Percentiles rank a stretch among this genome's conserved stretches.
These are phyloP conservation scores for Knufia fluminis DNA, from an alignment of 2,329 filamentous ascomycete species.

Conservation along the genomic window DNA sequence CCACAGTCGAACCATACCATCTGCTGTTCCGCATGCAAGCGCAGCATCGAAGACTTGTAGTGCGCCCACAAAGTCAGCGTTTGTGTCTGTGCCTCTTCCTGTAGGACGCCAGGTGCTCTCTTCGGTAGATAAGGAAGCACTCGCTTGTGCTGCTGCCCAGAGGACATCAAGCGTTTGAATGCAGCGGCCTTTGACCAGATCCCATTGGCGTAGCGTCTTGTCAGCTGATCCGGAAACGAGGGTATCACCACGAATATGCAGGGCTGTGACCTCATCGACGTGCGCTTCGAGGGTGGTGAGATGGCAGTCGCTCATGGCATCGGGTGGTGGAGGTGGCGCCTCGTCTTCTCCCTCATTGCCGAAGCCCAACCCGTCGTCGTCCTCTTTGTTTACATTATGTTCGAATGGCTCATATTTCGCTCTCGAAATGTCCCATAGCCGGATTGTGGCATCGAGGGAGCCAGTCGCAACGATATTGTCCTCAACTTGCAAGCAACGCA, in stretches of 20 bases:
- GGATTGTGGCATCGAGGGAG: slow-evolving; percentile 87
- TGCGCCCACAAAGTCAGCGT: slow-evolving; percentile 87
- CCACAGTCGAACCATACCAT: slow-evolving; percentile 95
- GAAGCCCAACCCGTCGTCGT: slow-evolving; percentile 58
- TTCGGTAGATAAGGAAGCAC: slow-evolving; percentile 37
- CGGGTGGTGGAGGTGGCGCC: slow-evolving; percentile 57
- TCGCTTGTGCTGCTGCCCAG: slow-evolving; percentile 91
- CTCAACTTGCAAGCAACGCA: slow-evolving; percentile 83
- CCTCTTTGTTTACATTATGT: slow-evolving; percentile 41
- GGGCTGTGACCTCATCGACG: slow-evolving; percentile 85
- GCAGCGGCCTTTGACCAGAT: slow-evolving; percentile 91
- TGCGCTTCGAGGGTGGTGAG: slow-evolving; percentile 85
- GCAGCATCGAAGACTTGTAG: slow-evolving; percentile 94
- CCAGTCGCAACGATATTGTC: slow-evolving; percentile 93
- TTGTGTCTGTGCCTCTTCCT: slow-evolving; percentile 52
- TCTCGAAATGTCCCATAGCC: slow-evolving; percentile 87
- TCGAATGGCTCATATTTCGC: slow-evolving; percentile 70
- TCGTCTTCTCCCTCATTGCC: slow-evolving; percentile 61
- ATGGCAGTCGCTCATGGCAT: slow-evolving; percentile 80
- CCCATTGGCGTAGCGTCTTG: slow-evolving; percentile 96
- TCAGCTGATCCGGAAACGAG: slow-evolving; percentile 93
- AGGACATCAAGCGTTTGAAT: slow-evolving; percentile 96
- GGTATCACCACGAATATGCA: slow-evolving; percentile 81
- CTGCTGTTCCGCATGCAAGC: slow-evolving; percentile 88
- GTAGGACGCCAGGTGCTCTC: slow-evolving; percentile 62